Base-by-base conservation (phyloP, 805 yeast species). In the Sporopachydermia quercuum region DNA sequence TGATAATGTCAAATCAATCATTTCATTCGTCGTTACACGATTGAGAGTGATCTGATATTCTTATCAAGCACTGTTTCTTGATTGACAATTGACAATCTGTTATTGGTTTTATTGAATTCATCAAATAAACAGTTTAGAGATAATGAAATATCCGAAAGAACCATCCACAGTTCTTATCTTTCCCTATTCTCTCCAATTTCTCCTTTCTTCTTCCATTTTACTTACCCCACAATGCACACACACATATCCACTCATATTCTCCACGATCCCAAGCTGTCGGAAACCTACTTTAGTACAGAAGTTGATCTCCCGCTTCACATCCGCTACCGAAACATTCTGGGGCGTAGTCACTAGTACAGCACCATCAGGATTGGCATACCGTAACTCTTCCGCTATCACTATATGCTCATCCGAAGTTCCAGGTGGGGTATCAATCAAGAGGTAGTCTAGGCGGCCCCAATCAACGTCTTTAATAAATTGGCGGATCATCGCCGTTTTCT, bases 371-470 rank as follows among this genome's bases (percentile, higher is more conserved):
- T 68, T 66, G 1, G 76, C 76, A 47, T 65, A 59, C 42, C 79
- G 61, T 34, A 91, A 65, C 56, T 86, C 94, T 53, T 91, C 97
- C 3, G 96, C 96, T 33, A 93, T 80, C 3, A 96, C 86, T 33
- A 91, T 91, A 56, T 91, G 99, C 56, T 91, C 99, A 58, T 91
- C 99, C 0, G 95, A 81, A 0, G 99, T 91, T 0, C 99, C 99
- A 0, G 99, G 99, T 1, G 99, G 99, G 0, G 99, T 91, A 55
- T 91, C 99, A 4, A 91, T 86, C 19, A 91, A 60, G 41, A 89
- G 60, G 53, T 82, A 89, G 41, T 84, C 74, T 18, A 70, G 62
- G 15, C 68, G 70, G 0, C 85, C 95, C 99, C 99, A 91, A 18
- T 73, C 72, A 2, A 89, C 95, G 55, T 91, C 97, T 44, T 74